phyloP scores from a whole-genome alignment of 306 rosid species.

The Rosa chinensis region DNA sequence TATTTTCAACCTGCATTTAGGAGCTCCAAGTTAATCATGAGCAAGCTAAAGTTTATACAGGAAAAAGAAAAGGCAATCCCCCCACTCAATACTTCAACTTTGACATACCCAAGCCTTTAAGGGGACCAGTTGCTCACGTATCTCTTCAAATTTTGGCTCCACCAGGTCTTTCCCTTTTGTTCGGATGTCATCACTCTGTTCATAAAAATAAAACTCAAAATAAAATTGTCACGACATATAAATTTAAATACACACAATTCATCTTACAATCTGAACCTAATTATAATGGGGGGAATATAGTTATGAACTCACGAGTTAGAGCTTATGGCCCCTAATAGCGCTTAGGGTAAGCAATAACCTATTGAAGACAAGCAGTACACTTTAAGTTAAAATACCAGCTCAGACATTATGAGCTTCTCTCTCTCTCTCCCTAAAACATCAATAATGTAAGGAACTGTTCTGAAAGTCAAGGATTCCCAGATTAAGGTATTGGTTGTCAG shows the following conservation, averaged over 20 bases:
- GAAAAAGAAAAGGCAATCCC: not conserved
- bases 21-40: conserved; percentile 27
- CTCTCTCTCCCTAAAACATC: not conserved
- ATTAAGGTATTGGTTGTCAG: not conserved
- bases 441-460: not conserved
- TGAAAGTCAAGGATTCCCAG: not conserved
- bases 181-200: conserved; percentile 62
- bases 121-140: conserved; percentile 59
- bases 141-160: conserved; percentile 58
- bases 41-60: conserved; percentile 14
- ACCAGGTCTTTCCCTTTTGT: conserved; percentile 57
- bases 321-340: not conserved
- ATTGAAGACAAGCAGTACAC: not conserved
- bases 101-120: conserved; percentile 64
- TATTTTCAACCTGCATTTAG: conserved; percentile 59
- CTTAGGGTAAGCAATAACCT: not conserved
- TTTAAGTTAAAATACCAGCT: not conserved
- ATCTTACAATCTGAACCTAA: not conserved
- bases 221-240: conserved; percentile 11
- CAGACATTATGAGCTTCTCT: not conserved
- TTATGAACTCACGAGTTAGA: not conserved
- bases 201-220: conserved; percentile 20
- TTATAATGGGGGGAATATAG: not conserved
- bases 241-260: not conserved
- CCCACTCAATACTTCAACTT: not conserved